phyloP scores from a whole-genome alignment of 805 yeast genomes.

The Candida manassasensis region DNA sequence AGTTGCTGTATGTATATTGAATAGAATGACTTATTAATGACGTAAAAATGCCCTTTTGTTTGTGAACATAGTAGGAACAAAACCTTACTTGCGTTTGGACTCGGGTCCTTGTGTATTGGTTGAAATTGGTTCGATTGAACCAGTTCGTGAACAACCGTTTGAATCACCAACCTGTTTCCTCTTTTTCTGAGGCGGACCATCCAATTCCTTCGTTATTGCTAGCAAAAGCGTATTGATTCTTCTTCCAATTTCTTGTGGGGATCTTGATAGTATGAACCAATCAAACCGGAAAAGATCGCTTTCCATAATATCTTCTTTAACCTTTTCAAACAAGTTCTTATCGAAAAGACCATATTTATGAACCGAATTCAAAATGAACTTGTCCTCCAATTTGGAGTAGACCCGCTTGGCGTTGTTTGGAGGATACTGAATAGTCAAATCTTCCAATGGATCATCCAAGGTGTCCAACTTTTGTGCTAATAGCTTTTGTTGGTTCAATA shows the following conservation, averaged over 20 bases:
- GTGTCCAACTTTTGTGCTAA: conserved; percentile 50
- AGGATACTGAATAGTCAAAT: conserved; percentile 64
- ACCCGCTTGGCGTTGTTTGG: conserved; percentile 79
- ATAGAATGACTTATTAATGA: too few species aligned
- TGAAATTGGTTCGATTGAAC: conserved; percentile 31
- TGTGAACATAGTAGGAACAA: too few species aligned
- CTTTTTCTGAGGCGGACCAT: conserved; percentile 53
- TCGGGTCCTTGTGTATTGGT: neutral
- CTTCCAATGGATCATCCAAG: conserved; percentile 56
- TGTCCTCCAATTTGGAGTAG: conserved; percentile 66
- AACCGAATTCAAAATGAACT: conserved; percentile 57
- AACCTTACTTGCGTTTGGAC: neutral
- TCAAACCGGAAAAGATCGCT: conserved; percentile 65
- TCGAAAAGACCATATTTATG: conserved; percentile 61
- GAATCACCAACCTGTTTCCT: conserved; percentile 26
- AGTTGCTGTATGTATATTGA: too few species aligned
- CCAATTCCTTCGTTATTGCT: conserved; percentile 67
- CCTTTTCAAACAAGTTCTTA: conserved; percentile 55
- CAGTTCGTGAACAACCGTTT: conserved; percentile 26
- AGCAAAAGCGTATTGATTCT: conserved; percentile 63
- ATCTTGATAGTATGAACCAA: conserved; percentile 68
- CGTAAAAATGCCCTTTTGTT: too few species aligned
- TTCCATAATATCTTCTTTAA: conserved; percentile 57
- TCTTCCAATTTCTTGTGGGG: conserved; percentile 67
- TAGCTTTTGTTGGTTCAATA: conserved; percentile 51